A percentile compares a stretch with the other conserved stretches of the same genome.
phyloP scores from a whole-genome alignment of 2,329 filamentous ascomycete species.

The Sporothrix schenckii region DNA sequence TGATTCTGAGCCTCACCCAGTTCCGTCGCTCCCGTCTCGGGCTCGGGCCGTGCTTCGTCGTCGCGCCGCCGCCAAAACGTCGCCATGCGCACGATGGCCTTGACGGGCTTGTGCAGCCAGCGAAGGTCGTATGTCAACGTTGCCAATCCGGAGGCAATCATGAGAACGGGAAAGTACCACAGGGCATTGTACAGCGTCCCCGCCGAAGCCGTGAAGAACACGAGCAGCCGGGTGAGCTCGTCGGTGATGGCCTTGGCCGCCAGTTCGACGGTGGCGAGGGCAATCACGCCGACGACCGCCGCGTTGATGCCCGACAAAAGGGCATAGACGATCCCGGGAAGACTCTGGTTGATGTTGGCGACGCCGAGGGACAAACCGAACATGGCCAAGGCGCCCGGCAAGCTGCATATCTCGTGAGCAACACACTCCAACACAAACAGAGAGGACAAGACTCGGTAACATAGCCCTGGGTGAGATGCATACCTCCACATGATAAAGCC shows the following conservation, averaged over 20 bases:
- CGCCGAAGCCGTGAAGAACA: slow-evolving; percentile 65
- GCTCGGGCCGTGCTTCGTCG: neutral
- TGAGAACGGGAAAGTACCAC: slow-evolving; percentile 42
- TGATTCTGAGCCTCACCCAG: neutral
- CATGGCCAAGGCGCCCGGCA: slow-evolving; percentile 73
- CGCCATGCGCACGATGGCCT: neutral
- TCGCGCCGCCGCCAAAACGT: neutral
- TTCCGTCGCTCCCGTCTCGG: neutral
- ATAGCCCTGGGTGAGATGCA: neutral
- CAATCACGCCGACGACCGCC: slow-evolving; percentile 71
- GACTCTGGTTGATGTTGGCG: slow-evolving; percentile 57
- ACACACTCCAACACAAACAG: no score
- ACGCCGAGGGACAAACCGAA: slow-evolving; percentile 68
- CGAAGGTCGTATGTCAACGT: neutral
- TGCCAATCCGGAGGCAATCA: neutral
- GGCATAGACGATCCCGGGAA: slow-evolving; percentile 67
- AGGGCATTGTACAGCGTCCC: slow-evolving; percentile 71
- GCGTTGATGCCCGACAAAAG: slow-evolving; percentile 72
- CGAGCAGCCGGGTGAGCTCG: slow-evolving; percentile 61
- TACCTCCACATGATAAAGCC: neutral
- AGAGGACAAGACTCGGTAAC: no score
- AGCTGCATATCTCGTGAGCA: slow-evolving; percentile 29
- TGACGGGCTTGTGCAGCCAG: neutral
- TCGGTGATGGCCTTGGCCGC: slow-evolving; percentile 70
- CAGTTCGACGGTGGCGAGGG: slow-evolving; percentile 68